Conservation (phyloP, 495 filamentous ascomycete species). For the Tuber melanosporum region DNA sequence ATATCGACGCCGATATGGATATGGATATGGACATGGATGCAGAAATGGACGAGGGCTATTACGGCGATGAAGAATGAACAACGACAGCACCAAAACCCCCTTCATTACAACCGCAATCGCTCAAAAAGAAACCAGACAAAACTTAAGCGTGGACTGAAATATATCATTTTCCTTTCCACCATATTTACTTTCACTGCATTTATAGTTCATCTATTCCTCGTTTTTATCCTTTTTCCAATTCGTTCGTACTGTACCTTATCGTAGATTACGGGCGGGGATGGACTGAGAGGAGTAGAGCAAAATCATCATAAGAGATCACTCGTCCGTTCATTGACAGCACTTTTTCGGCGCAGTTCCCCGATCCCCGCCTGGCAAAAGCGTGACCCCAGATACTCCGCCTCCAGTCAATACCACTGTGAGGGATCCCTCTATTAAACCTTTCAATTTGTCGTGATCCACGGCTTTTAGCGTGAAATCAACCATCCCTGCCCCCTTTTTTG, state of each 20-base stretch:
- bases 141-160: background rate
- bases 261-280: background rate
- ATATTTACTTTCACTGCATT: background rate
- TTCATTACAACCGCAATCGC: background rate
- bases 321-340: background rate
- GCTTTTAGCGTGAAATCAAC: slow-evolving; percentile 34
- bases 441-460: slow-evolving; percentile 23
- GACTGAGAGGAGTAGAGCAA: background rate
- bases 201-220: background rate
- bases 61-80: too few relatives aligned
- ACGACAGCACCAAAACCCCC: background rate
- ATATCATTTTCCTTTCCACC: background rate
- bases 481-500: slow-evolving; percentile 28
- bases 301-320: slow-evolving; percentile 13
- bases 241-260: background rate
- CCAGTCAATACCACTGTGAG: slow-evolving; percentile 14
- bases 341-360: background rate
- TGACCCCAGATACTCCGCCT: slow-evolving; percentile 6
- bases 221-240: background rate
- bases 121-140: background rate
- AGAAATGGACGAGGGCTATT: too few relatives aligned
- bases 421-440: slow-evolving; percentile 26
- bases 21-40: background rate
- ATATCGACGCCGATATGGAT: background rate
- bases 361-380: background rate